A percentile compares a stretch with the other conserved stretches of the same genome.
Conservation (phyloP, 2,329 filamentous ascomycete genomes). For the Fusarium luffae region DNA sequence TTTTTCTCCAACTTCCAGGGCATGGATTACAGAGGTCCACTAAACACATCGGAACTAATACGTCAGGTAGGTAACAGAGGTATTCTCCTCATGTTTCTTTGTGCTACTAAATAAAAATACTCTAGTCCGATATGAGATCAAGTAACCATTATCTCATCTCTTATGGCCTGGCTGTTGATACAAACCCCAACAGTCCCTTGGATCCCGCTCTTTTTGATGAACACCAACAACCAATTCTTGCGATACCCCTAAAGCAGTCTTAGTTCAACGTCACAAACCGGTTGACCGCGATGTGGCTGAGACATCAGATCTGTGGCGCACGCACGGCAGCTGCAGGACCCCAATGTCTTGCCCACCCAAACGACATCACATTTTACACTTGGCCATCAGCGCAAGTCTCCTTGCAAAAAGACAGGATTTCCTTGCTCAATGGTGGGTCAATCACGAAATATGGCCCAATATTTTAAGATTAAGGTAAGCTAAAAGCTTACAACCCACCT, state of each 20-base stretch:
- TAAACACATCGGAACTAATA: rapidly evolving
- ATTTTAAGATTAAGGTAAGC: slow-evolving; percentile 9
- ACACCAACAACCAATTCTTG: background rate
- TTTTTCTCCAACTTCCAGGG: background rate
- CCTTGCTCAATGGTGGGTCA: background rate
- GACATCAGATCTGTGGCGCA: background rate
- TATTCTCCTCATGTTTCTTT: background rate
- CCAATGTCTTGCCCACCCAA: background rate
- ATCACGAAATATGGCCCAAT: background rate
- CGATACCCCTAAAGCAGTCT: no score
- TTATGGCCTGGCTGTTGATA: no score
- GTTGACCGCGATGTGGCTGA: background rate
- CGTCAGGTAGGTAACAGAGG: background rate
- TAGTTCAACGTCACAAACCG: rapidly evolving
- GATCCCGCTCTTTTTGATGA: no score
- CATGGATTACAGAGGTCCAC: rapidly evolving
- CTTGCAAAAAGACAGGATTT: background rate
- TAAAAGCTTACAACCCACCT: background rate
- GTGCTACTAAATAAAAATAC: no score
- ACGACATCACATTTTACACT: background rate
- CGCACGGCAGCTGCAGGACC: background rate
- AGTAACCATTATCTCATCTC: no score
- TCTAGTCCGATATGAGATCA: background rate
- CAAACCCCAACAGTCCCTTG: no score
- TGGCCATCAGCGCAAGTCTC: no score